phyloP scores from a whole-genome alignment of 139 green algal species.

The Coelastrella sp. region DNA sequence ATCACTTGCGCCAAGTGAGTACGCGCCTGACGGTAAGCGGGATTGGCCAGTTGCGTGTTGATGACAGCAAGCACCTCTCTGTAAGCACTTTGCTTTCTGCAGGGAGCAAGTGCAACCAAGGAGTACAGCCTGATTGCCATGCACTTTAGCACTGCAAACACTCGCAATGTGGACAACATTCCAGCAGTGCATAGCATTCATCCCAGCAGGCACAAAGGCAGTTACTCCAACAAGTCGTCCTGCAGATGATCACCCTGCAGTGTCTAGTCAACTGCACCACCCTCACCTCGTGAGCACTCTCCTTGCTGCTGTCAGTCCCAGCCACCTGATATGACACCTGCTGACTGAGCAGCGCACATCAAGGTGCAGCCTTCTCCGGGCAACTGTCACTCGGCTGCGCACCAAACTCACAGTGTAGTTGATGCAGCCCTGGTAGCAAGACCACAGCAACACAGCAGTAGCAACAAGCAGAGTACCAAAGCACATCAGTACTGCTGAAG shows the following conservation, averaged over 20 bases:
- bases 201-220: background rate
- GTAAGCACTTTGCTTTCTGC: slow-evolving; percentile 50
- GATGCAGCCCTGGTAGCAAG: slow-evolving; percentile 14
- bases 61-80: slow-evolving; percentile 53
- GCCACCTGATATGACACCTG: slow-evolving; percentile 64
- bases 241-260: too few species aligned
- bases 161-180: too few species aligned
- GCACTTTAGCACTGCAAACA: too few species aligned
- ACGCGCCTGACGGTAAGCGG: slow-evolving; percentile 43
- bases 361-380: slow-evolving; percentile 37
- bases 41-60: slow-evolving; percentile 47
- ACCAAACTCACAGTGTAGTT: slow-evolving; percentile 37
- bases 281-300: slow-evolving; percentile 57
- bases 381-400: slow-evolving; percentile 1
- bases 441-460: background rate
- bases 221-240: too few species aligned
- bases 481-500: too few species aligned
- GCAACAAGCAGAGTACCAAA: background rate
- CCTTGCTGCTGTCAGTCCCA: slow-evolving; percentile 78
- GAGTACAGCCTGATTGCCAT: too few species aligned
- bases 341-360: slow-evolving; percentile 49
- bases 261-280: background rate
- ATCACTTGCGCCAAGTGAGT: slow-evolving; percentile 62
- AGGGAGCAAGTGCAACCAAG: too few species aligned
- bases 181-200: too few species aligned